Evolutionary conservation across 1,284 basidiomycete genomes (phyloP).

Genomic region (Fomitiporia mediterranea): DNA sequence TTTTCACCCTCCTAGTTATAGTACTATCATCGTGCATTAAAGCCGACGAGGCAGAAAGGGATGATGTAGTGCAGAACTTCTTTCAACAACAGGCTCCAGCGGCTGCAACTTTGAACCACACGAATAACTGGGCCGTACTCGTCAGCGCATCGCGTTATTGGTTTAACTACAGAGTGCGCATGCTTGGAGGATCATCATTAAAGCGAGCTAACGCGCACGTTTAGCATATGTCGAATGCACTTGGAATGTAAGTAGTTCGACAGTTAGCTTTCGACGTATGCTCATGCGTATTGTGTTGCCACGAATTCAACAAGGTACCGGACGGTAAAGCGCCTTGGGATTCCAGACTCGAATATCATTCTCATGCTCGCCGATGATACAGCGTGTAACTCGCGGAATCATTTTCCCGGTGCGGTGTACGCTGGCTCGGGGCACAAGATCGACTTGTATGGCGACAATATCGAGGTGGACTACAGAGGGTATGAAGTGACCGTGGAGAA

Average conservation of each 20-base stretch:
- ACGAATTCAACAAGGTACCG: no score
- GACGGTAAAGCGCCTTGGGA: conserved; percentile 95
- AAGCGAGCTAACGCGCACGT: no score
- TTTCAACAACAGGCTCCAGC: neutral
- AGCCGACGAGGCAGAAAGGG: neutral
- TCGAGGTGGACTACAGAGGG: conserved; percentile 97
- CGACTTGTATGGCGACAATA: conserved; percentile 93
- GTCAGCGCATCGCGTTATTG: conserved; percentile 94
- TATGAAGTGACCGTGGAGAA: conserved; percentile 98
- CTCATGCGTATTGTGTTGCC: neutral
- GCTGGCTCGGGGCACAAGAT: conserved; percentile 73
- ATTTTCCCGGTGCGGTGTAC: conserved; percentile 89
- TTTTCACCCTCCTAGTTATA: neutral
- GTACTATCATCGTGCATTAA: neutral
- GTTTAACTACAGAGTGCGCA: conserved; percentile 94
- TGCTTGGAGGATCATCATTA: no score
- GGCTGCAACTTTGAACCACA: conserved; percentile 46
- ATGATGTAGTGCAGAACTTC: neutral
- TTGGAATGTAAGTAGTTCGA: neutral
- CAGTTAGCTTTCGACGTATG: neutral
- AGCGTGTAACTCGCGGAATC: conserved; percentile 91
- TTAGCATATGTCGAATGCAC: conserved; percentile 8
- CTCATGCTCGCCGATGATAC: conserved; percentile 98
- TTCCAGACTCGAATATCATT: conserved; percentile 97
- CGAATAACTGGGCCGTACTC: conserved; percentile 98